Evolutionary conservation across 73 alveolate species (phyloP).

Genomic region (Paramecium tetraurelia): DNA sequence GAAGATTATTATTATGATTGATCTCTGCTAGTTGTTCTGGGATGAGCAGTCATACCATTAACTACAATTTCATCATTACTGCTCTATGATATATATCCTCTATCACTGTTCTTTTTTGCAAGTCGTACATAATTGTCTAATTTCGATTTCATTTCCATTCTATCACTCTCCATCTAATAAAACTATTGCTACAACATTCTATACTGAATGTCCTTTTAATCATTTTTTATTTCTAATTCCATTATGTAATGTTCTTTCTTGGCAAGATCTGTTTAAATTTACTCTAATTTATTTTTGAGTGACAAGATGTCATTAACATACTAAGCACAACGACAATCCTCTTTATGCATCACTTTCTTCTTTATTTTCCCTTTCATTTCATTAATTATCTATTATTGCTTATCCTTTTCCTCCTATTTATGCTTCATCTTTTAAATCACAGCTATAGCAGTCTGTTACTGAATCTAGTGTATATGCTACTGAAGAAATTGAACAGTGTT

Average conservation of each 20-base stretch:
- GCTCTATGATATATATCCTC: neutral
- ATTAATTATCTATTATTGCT: neutral
- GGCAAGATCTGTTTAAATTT: neutral
- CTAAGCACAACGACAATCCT: neutral
- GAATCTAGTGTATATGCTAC: neutral
- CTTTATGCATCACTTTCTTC: neutral
- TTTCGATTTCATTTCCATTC: neutral
- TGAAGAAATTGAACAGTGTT: neutral
- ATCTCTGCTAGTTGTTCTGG: neutral
- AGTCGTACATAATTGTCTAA: neutral
- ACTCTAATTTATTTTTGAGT: neutral
- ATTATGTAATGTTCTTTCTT: neutral
- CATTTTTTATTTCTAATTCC: neutral
- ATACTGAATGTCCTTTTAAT: neutral
- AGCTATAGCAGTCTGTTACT: neutral
- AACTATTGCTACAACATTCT: neutral
- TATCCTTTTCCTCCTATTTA: neutral
- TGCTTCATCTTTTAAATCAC: neutral
- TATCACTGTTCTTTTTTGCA: neutral
- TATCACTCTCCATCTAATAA: neutral
- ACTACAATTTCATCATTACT: neutral
- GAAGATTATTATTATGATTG: neutral
- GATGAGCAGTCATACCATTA: neutral
- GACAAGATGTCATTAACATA: neutral
- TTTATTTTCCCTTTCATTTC: neutral